Evolutionary conservation across 1,139 yeast genomes (phyloP).

Genomic region (Arxiozyma slooffiae): DNA sequence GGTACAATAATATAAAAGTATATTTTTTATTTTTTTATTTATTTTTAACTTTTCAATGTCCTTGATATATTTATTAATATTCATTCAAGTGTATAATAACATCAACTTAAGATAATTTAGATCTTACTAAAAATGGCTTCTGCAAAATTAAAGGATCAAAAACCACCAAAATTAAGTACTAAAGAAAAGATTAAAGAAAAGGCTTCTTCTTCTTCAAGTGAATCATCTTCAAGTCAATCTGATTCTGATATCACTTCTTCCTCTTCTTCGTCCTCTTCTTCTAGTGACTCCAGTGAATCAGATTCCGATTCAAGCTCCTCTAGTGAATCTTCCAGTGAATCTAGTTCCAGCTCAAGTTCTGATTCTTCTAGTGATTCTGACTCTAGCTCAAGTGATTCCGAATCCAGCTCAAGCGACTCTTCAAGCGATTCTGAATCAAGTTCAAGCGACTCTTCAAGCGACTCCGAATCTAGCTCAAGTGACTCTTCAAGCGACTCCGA

Average conservation of each 20-base stretch:
- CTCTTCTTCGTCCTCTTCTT: conserved; percentile 7
- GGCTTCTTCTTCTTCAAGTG: not conserved
- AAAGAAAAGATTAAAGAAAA: conserved; percentile 18
- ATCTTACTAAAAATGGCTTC: not conserved
- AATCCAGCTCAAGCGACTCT: conserved; percentile 13
- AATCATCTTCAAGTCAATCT: not conserved
- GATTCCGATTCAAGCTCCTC: conserved; percentile 8
- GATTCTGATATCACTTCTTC: not conserved
- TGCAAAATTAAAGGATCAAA: conserved; percentile 7
- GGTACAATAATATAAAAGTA: no score
- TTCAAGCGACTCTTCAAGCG: not conserved
- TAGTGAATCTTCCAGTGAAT: not conserved
- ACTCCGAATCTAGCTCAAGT: conserved; percentile 3
- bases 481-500: conserved; percentile 10
- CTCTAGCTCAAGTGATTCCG: conserved; percentile 13
- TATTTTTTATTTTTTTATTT: no score
- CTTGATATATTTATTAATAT: no score
- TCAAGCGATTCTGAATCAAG: conserved; percentile 10
- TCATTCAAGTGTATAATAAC: not conserved
- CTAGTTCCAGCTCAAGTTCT: no score
- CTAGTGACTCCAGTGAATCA: conserved; percentile 11
- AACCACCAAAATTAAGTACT: conserved; percentile 25
- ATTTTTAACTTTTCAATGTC: no score
- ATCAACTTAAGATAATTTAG: not conserved
- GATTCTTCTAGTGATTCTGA: not conserved